Percentiles rank a stretch among this genome's conserved stretches.
Evolutionary conservation across 805 yeast species (phyloP).

Genomic region (Ogataea nonfermentans): DNA sequence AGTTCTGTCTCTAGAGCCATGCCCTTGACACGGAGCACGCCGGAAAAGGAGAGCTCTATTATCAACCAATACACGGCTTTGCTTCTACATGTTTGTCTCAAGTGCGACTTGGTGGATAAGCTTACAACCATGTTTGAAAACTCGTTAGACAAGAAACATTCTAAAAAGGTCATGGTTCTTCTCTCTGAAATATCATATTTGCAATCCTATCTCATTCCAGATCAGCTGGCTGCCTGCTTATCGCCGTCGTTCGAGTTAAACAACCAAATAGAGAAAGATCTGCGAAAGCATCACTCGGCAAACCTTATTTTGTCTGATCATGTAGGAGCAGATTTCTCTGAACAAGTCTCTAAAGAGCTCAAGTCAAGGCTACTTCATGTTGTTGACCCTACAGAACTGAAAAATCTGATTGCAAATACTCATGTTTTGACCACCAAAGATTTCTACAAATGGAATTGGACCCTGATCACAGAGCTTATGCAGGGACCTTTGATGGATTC

Average conservation of each 20-base stretch:
- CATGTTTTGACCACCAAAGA: conserved; percentile 76
- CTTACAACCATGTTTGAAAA: conserved; percentile 39
- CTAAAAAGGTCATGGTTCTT: conserved; percentile 61
- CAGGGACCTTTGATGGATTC: conserved; percentile 81
- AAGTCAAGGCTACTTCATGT: conserved; percentile 22
- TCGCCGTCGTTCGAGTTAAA: conserved; percentile 30
- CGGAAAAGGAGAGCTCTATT: conserved; percentile 42
- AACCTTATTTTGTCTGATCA: conserved; percentile 9
- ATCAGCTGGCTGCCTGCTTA: conserved; percentile 33
- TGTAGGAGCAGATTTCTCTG: conserved; percentile 15
- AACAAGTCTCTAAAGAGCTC: conserved; percentile 27
- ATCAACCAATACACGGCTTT: conserved; percentile 67
- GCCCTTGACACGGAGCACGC: conserved; percentile 22
- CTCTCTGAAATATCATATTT: conserved; percentile 60
- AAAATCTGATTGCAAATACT: conserved; percentile 62
- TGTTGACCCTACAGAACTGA: conserved; percentile 63
- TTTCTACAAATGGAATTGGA: conserved; percentile 87
- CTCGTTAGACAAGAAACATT: conserved; percentile 43
- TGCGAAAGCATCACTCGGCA: conserved; percentile 24
- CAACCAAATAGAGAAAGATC: conserved; percentile 28
- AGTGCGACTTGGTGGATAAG: conserved; percentile 51
- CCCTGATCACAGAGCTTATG: conserved; percentile 62
- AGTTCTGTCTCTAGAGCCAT: conserved; percentile 5
- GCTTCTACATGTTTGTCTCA: conserved; percentile 52
- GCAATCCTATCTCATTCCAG: conserved; percentile 55